Conservation (phyloP, 768 basidiomycete species). For the Naganishia vaughanmartiniae region DNA sequence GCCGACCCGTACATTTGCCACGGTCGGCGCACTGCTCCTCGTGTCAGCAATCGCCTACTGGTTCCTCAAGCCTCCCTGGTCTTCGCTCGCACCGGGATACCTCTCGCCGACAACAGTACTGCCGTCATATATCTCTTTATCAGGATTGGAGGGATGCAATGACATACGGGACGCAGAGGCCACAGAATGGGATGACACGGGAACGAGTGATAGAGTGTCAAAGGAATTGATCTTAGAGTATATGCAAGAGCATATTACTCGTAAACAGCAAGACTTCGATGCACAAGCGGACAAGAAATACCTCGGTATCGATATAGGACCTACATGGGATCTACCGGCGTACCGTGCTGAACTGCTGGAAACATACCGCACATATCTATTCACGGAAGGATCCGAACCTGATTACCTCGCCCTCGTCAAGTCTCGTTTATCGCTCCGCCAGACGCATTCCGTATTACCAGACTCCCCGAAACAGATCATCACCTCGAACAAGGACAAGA, state of each 20-base stretch:
- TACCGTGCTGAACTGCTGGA: conserved; percentile 37
- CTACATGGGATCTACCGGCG: conserved; percentile 24
- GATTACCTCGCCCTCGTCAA: conserved; percentile 30
- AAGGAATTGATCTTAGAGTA: conserved; percentile 4
- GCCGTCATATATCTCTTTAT: conserved; percentile 1
- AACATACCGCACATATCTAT: conserved; percentile 35
- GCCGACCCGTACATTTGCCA: not conserved
- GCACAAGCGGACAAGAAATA: conserved; percentile 24
- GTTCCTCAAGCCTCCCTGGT: not conserved
- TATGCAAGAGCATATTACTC: conserved; percentile 5
- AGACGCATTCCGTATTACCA: conserved; percentile 32
- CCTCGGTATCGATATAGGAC: conserved; percentile 24
- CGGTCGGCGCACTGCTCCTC: not conserved
- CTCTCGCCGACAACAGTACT: not conserved
- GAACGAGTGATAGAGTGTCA: not conserved
- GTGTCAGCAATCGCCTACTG: not conserved
- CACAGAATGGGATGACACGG: not conserved
- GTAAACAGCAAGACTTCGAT: conserved; percentile 21
- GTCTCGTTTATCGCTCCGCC: conserved; percentile 38
- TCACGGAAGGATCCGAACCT: not conserved
- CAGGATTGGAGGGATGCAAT: not conserved
- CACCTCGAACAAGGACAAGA: conserved; percentile 36
- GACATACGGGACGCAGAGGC: not conserved
- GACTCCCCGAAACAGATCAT: conserved; percentile 35
- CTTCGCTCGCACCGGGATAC: not conserved